Evolutionary conservation across 1,284 basidiomycete species (phyloP).

Genomic region (Phylloporus sp.): DNA sequence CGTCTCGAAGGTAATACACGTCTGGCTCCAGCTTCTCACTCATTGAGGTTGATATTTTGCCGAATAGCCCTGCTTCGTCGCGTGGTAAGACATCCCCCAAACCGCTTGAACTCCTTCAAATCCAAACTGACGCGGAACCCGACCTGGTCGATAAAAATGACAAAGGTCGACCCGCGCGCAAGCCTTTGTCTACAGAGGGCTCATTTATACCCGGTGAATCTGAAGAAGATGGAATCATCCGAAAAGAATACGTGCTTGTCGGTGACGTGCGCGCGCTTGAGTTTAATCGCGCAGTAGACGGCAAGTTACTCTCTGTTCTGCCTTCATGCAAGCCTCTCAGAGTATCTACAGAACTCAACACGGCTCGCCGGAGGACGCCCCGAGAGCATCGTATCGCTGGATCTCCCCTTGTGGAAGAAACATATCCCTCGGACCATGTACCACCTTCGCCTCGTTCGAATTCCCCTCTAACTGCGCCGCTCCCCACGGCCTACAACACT

Average conservation of each 20-base stretch:
- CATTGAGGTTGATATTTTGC: background rate
- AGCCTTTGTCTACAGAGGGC: slow-evolving; percentile 59
- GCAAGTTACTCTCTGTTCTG: slow-evolving; percentile 41
- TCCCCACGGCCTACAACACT: slow-evolving; percentile 40
- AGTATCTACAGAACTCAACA: slow-evolving; percentile 58
- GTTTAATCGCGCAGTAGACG: slow-evolving; percentile 78
- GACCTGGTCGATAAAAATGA: slow-evolving; percentile 11
- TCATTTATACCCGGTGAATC: slow-evolving; percentile 81
- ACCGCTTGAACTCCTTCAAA: slow-evolving; percentile 16
- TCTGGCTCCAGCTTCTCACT: background rate
- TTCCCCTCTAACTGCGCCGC: slow-evolving; percentile 30
- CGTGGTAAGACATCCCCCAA: slow-evolving; percentile 23
- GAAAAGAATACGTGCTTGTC: slow-evolving; percentile 80
- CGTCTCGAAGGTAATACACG: slow-evolving; percentile 24
- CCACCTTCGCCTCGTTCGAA: slow-evolving; percentile 25
- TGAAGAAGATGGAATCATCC: slow-evolving; percentile 75
- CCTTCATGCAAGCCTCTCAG: slow-evolving; percentile 9
- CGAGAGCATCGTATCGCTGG: slow-evolving; percentile 54
- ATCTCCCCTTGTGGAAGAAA: slow-evolving; percentile 50
- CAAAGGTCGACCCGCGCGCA: slow-evolving; percentile 22
- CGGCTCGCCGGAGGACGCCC: slow-evolving; percentile 59
- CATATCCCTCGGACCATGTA: slow-evolving; percentile 34
- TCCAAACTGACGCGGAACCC: slow-evolving; percentile 13
- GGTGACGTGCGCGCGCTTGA: slow-evolving; percentile 76
- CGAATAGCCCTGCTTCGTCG: slow-evolving; percentile 19